Percentiles rank a stretch among this genome's conserved stretches.
Evolutionary conservation across 2,329 filamentous ascomycete genomes (phyloP).

Genomic region (Aurifilum marmelostoma): DNA sequence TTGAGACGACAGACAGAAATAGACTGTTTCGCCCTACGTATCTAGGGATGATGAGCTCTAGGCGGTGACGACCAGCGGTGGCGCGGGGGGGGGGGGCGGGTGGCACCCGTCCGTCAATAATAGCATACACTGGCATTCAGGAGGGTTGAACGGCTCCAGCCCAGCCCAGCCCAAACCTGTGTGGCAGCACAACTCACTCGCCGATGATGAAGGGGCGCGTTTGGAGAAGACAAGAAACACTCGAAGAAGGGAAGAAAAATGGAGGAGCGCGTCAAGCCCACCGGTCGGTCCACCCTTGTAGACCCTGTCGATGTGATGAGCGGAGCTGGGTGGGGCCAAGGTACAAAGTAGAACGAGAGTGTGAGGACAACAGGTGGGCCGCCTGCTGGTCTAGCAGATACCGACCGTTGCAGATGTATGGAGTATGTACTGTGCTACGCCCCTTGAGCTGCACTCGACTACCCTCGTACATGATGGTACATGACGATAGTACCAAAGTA

Average conservation of each 20-base stretch:
- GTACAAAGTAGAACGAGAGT: not conserved
- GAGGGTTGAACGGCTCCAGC: not conserved
- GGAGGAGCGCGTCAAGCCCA: constrained; percentile 20
- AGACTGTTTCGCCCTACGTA: constrained; percentile 7
- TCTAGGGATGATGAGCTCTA: not conserved
- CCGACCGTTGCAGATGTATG: constrained; percentile 3
- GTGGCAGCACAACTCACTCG: not conserved
- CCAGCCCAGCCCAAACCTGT: not conserved
- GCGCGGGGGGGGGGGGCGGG: not conserved
- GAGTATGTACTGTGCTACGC: not conserved
- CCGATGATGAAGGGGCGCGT: constrained; percentile 27
- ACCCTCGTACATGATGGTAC: not conserved
- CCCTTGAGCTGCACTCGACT: not conserved
- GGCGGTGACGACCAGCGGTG: constrained; percentile 1
- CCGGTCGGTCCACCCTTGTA: constrained; percentile 11
- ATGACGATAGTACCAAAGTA: not conserved
- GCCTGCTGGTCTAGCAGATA: constrained; percentile 4
- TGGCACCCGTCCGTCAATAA: not conserved
- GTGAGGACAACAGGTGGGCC: not conserved
- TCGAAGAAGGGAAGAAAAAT: constrained; percentile 10
- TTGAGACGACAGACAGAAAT: constrained; percentile 8
- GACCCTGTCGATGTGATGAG: constrained; percentile 12
- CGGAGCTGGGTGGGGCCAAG: not conserved
- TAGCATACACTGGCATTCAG: not conserved
- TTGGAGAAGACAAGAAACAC: constrained; percentile 29